A percentile compares a stretch with the other conserved stretches of the same genome.
Evolutionary conservation across 768 basidiomycete genomes (phyloP).

Genomic region (Kwoniella sp.): DNA sequence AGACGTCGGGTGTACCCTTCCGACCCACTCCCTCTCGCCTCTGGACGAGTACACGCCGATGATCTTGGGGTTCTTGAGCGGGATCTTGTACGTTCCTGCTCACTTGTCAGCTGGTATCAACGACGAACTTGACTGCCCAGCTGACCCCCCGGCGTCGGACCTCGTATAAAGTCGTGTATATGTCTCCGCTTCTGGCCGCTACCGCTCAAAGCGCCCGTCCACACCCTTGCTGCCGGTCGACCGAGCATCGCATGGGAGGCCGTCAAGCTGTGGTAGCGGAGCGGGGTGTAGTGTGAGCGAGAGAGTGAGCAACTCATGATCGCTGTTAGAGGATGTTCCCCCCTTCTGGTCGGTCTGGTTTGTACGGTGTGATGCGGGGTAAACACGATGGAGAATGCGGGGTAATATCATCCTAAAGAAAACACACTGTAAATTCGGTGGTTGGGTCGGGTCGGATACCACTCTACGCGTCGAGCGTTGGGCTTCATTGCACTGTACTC

Average conservation of each 20-base stretch:
- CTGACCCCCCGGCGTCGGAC: conserved; percentile 29
- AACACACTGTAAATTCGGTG: background rate
- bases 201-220: too few relatives aligned
- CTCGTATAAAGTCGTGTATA: conserved; percentile 42
- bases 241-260: conserved; percentile 8
- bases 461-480: too few relatives aligned
- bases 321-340: too few relatives aligned
- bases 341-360: too few relatives aligned
- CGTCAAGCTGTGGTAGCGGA: too few relatives aligned
- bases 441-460: too few relatives aligned
- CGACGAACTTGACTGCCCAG: too few relatives aligned
- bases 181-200: conserved; percentile 1
- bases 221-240: conserved; percentile 4
- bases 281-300: too few relatives aligned
- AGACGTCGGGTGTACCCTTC: background rate
- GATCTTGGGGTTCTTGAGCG: conserved; percentile 33
- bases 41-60: conserved; percentile 33
- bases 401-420: background rate
- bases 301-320: background rate
- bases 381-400: background rate
- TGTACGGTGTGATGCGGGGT: too few relatives aligned
- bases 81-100: conserved; percentile 36
- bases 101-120: background rate
- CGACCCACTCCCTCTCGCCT: conserved; percentile 31
- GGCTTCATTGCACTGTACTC: too few relatives aligned